Percentiles rank a stretch among this genome's conserved stretches.
Evolutionary conservation across 2,329 filamentous ascomycete genomes (phyloP).

Genomic region (Nakataea oryzae): DNA sequence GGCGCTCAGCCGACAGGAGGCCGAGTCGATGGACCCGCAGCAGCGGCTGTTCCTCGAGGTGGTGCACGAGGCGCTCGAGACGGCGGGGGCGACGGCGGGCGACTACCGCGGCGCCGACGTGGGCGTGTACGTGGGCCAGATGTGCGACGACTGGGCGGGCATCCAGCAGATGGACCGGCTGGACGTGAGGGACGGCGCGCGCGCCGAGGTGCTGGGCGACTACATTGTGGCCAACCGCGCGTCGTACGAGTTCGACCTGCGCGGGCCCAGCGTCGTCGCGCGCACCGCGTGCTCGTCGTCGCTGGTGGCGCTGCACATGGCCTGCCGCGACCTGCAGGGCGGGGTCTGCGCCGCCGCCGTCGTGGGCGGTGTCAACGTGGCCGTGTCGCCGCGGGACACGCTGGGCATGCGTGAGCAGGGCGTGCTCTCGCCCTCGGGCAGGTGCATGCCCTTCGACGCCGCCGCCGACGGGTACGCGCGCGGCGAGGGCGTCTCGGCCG

Average conservation of each 20-base stretch:
- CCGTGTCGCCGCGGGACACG: constrained; percentile 19
- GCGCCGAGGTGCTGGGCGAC: constrained; percentile 17
- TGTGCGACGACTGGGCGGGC: constrained; percentile 10
- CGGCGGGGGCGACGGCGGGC: constrained; percentile 8
- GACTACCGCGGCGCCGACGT: constrained; percentile 10
- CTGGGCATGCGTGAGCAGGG: constrained; percentile 21
- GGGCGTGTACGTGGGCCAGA: constrained; percentile 12
- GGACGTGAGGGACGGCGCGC: background rate
- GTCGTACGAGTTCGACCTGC: constrained; percentile 21
- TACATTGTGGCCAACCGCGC: constrained; percentile 31
- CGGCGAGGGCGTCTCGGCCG: constrained; percentile 33
- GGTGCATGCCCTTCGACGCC: constrained; percentile 26
- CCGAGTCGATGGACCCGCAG: constrained; percentile 16
- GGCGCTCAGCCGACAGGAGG: constrained; percentile 16
- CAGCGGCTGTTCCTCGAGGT: constrained; percentile 8
- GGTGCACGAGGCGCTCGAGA: constrained; percentile 9
- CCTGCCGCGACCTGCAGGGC: constrained; percentile 18
- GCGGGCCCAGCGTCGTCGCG: constrained; percentile 22
- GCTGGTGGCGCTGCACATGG: constrained; percentile 22
- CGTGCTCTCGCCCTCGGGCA: constrained; percentile 22
- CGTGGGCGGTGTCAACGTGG: constrained; percentile 24
- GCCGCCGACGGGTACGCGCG: constrained; percentile 38
- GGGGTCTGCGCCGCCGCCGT: constrained; percentile 19
- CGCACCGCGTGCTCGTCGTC: constrained; percentile 30
- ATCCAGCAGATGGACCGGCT: constrained; percentile 2